These are phyloP conservation scores for Phaeoacremonium minimum DNA, from an alignment of 2,329 filamentous ascomycete genomes.

Conservation along the genomic window DNA sequence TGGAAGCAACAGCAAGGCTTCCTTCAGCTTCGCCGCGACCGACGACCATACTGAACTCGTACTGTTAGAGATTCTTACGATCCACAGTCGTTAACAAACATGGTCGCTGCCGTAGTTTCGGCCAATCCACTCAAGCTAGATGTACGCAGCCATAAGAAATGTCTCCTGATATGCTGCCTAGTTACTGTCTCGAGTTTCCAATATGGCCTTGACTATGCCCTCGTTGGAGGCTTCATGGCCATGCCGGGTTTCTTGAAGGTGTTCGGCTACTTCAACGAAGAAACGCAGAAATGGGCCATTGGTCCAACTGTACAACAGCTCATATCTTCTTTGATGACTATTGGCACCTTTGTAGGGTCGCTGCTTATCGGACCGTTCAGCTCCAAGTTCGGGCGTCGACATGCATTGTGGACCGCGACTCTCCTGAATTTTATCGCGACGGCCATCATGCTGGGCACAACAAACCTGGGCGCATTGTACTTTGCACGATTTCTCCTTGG, in stretches of 20 bases:
- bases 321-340: conserved; percentile 27
- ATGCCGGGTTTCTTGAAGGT: conserved; percentile 28
- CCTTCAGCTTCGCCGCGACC: too few species aligned
- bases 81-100: conserved; percentile 5
- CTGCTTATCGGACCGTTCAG: conserved; percentile 23
- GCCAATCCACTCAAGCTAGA: conserved; percentile 9
- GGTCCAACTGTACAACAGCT: conserved; percentile 28
- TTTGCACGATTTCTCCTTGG: too few species aligned
- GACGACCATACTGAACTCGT: too few species aligned
- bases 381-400: too few species aligned
- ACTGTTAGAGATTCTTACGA: too few species aligned
- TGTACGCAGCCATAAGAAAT: conserved; percentile 8
- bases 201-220: conserved; percentile 28
- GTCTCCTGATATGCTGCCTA: conserved; percentile 7
- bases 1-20: too few species aligned
- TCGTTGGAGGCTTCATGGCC: conserved; percentile 26
- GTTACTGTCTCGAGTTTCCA: conserved; percentile 23
- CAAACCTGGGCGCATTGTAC: too few species aligned
- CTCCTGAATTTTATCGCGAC: too few species aligned
- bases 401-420: too few species aligned
- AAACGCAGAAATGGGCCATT: conserved; percentile 20
- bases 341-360: conserved; percentile 25
- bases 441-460: too few species aligned
- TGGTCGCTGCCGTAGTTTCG: conserved; percentile 15
- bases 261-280: conserved; percentile 24